Conservation (phyloP, 345 rosid genomes). For the Salix arbutifolia region DNA sequence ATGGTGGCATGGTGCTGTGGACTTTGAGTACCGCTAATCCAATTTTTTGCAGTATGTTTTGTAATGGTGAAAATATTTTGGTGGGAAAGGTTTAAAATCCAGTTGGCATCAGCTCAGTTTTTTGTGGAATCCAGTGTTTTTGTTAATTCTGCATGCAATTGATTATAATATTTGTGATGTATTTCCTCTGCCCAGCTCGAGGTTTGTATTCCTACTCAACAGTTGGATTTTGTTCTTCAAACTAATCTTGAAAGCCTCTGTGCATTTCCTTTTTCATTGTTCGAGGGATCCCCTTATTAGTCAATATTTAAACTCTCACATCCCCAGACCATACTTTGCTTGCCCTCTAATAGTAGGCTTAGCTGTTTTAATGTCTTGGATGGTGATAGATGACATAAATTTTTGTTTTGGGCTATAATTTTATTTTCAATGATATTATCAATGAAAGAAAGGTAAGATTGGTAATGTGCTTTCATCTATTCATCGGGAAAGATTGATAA, state of each 20-base stretch:
- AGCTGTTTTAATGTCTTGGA: neutral
- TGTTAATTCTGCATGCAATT: neutral
- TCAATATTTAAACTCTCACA: too few relatives aligned
- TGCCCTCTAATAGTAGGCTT: neutral
- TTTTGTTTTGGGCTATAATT: neutral
- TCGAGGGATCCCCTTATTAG: too few relatives aligned
- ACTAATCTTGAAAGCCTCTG: neutral
- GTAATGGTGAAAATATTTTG: neutral
- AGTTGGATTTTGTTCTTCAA: slow-evolving; percentile 1
- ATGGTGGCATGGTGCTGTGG: slow-evolving; percentile 1
- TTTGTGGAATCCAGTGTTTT: too few relatives aligned
- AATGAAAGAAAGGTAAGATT: neutral
- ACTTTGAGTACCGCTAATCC: neutral
- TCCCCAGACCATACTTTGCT: too few relatives aligned
- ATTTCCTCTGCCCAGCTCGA: neutral
- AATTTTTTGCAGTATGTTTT: neutral
- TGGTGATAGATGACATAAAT: neutral
- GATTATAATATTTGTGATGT: neutral
- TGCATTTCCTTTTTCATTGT: neutral
- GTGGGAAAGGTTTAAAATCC: neutral
- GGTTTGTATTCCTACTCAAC: neutral
- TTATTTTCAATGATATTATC: neutral
- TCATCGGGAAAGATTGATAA: neutral
- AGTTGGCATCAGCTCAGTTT: neutral
- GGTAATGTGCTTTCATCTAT: neutral